Conservation (phyloP, 2,329 filamentous ascomycete genomes). For the Colletotrichum gloeosporioides region DNA sequence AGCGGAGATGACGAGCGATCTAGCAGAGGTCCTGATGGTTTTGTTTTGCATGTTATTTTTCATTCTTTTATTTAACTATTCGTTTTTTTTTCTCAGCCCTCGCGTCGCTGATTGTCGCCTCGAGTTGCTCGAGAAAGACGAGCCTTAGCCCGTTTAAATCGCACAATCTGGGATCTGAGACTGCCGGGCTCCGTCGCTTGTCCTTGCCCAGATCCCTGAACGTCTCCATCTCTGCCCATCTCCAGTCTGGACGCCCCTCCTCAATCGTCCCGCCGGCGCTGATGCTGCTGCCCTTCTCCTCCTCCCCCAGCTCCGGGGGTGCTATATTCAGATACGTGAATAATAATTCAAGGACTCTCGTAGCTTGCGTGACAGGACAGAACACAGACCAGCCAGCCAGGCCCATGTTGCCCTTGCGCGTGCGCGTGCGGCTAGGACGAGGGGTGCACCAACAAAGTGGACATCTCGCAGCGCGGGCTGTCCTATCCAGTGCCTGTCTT, state of each 20-base stretch:
- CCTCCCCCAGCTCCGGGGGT: background rate
- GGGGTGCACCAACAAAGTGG: slow-evolving; percentile 18
- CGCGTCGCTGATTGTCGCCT: background rate
- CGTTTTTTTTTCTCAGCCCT: background rate
- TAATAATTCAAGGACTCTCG: background rate
- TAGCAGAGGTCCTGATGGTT: background rate
- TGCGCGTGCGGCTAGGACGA: slow-evolving; percentile 7
- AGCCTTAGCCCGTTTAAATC: background rate
- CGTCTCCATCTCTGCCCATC: background rate
- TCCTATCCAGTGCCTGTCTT: slow-evolving; percentile 15
- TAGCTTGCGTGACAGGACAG: background rate
- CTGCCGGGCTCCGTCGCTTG: slow-evolving; percentile 1
- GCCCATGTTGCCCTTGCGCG: slow-evolving; percentile 4
- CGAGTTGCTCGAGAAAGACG: background rate
- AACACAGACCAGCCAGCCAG: background rate
- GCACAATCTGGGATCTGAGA: slow-evolving; percentile 6
- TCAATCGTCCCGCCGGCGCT: background rate
- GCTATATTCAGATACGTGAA: slow-evolving; percentile 19
- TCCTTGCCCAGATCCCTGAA: background rate
- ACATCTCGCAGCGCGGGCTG: slow-evolving; percentile 1
- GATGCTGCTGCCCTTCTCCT: background rate
- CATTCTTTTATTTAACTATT: background rate
- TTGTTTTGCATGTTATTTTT: background rate
- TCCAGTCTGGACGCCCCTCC: background rate
- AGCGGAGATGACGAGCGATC: slow-evolving; percentile 9